Base-by-base conservation (phyloP, 768 basidiomycete genomes). In the Lactarius trivialis region DNA sequence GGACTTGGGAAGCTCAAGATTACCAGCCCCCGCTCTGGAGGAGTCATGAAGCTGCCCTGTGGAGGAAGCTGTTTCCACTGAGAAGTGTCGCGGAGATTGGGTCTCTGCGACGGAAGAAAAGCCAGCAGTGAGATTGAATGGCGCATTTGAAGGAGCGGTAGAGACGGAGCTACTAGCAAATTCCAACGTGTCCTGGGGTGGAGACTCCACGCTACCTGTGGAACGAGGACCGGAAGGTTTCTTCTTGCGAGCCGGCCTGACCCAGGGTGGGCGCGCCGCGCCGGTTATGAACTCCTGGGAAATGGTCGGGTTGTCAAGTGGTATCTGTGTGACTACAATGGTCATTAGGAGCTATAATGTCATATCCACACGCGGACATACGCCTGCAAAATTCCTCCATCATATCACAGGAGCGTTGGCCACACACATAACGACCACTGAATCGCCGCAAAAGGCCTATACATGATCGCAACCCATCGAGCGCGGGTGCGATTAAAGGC, bases 381-480 rank as follows among this genome's bases (percentile, higher is more conserved):
- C 93, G 76, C 71, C 93, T 85, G 76, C 94, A 96, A 73, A 95
- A 94, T 73, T 96, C 94, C 71, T 96, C 93, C 82, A 97, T 88
- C 48, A 96, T 80, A 74, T 96, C 94, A 32, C 93, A 92, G 51
- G 89, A 92, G 56, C 94, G 79, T 48, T 93, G 82, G 2, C 93
- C 93, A 71, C 94, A 96, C 24, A 96, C 84, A 75, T 97, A 97
- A 51, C 93, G 82, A 65, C 89, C 91, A 67, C 91, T 93, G 74
- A 97, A 97, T 37, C 92, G 80, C 60, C 91, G 77, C 61, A 96
- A 74, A n/a, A 97, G 78, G 4, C 88, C 88, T 8, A 96, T 89
- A 69, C 93, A 96, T 4, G 90, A 92, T 50, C 91, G 82, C 54
- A 96, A 77, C 0, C 89, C 91, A 43, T 96, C 91, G 56, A 95